phyloP scores from a whole-genome alignment of 768 basidiomycete species.

The Xerocomus spinulosus region DNA sequence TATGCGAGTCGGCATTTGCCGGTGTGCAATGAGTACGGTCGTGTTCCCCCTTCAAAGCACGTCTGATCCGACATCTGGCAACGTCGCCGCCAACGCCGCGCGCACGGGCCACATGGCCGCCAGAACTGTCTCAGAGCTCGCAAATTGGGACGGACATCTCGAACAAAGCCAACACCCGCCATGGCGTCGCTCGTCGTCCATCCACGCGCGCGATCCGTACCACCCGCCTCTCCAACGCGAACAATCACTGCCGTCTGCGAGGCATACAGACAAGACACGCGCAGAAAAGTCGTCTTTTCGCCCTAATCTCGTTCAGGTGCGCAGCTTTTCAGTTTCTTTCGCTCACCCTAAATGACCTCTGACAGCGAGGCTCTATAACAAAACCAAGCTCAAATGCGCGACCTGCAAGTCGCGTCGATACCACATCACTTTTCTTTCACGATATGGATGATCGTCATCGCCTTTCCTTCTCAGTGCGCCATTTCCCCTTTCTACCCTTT shows the following conservation, averaged over 20 bases:
- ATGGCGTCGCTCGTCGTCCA: slow-evolving; percentile 11
- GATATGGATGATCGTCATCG: slow-evolving; percentile 3
- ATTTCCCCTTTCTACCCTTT: neutral
- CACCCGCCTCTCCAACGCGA: slow-evolving; percentile 1
- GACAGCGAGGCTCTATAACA: slow-evolving; percentile 13
- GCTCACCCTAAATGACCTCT: slow-evolving; percentile 2
- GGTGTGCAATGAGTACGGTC: slow-evolving; percentile 9
- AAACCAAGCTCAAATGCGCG: slow-evolving; percentile 2
- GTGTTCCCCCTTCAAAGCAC: slow-evolving; percentile 1
- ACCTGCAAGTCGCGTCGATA: slow-evolving; percentile 5
- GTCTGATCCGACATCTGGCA: slow-evolving; percentile 1
- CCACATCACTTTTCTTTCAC: slow-evolving; percentile 5
- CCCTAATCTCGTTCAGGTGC: slow-evolving; percentile 12
- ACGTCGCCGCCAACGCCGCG: neutral
- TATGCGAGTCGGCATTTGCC: slow-evolving; percentile 16
- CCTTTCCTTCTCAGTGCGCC: slow-evolving; percentile 13
- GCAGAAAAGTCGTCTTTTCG: slow-evolving; percentile 1
- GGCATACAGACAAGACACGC: slow-evolving; percentile 6
- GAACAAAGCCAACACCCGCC: slow-evolving; percentile 5
- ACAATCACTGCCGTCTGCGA: neutral
- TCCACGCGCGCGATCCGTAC: slow-evolving; percentile 9
- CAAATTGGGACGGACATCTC: slow-evolving; percentile 16
- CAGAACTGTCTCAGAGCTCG: slow-evolving; percentile 11
- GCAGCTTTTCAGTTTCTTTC: neutral
- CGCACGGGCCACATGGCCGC: slow-evolving; percentile 10